Base-by-base conservation (phyloP, 495 filamentous ascomycete genomes). In the Bombardia bombarda region DNA sequence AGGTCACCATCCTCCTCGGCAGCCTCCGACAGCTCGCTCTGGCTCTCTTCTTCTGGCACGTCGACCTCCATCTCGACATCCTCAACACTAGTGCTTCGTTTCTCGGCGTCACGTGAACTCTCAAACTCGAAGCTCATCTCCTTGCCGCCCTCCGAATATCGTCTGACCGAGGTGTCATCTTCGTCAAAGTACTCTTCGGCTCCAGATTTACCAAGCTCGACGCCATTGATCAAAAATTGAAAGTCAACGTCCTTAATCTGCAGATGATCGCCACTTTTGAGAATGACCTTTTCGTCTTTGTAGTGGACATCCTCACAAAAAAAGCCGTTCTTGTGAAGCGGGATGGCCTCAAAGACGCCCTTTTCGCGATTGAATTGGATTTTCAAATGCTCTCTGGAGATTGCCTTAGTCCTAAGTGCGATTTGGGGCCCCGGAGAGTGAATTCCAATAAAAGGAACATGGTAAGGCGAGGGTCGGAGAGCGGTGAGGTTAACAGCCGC, bases 341-440 rank as follows among this genome's bases (percentile, higher is more conserved):
- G 79, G 30, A 83, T 71, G 52, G 92, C 78, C 55, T 93, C 82
- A 46, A 90, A 98, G 12, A 81, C 60, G 41, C 80, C 74, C 47
- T 74, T 75, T 17, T 80, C 73, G 46, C 80, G 80, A 52, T 90
- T 89, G 60, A 86, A 97, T 10, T 77, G 63, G 40, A 98, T 89
- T 53, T 79, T 83, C 26, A 89, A 77, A 60, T 98, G 92, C 55
- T 84, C 73, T 30, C 90, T 76, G 5, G 90, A 95, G 26, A 97
- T 96, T 19, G 77, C 80, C 40, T 83, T 83, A 37, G 67, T 80
- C 37, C 73, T 76, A 38, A 72, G 74, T 32, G 74, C 66, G 23
- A 80, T 80, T 47, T 68, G 62, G 19, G 62, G 58, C 5, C 76
- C 76, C 1, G 82, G 78, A 4, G 85, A 86, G 51, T 92, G 87